Conservation (phyloP, 306 rosid genomes). For the Prunus davidiana region DNA sequence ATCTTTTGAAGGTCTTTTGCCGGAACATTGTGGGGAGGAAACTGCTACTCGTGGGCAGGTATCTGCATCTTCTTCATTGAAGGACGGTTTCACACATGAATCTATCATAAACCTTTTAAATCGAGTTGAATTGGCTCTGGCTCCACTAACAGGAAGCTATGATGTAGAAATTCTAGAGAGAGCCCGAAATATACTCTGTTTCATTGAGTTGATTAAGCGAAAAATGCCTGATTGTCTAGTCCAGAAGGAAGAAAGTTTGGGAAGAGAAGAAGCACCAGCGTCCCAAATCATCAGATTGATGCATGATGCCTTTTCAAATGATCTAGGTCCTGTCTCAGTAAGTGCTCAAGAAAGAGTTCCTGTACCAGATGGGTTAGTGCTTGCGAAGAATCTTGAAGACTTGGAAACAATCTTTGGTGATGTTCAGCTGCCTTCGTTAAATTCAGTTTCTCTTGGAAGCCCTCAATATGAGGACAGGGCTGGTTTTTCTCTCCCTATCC, state of each 20-base stretch:
- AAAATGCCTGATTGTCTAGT: constrained; percentile 34
- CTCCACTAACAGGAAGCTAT: constrained; percentile 54
- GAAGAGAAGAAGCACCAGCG: constrained; percentile 37
- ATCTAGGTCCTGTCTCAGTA: constrained; percentile 75
- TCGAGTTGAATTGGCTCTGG: constrained; percentile 51
- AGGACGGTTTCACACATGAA: constrained; percentile 36
- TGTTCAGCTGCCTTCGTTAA: constrained; percentile 45
- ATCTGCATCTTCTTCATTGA: constrained; percentile 24
- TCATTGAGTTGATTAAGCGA: constrained; percentile 56
- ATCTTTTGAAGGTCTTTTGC: constrained; percentile 36
- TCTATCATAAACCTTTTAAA: constrained; percentile 49
- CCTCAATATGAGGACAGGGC: constrained; percentile 29
- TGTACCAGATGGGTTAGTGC: constrained; percentile 72
- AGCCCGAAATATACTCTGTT: constrained; percentile 57
- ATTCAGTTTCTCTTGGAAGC: constrained; percentile 42
- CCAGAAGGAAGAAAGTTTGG: constrained; percentile 33
- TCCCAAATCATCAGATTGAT: constrained; percentile 43
- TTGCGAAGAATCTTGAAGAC: constrained; percentile 70
- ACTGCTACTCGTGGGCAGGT: constrained; percentile 29
- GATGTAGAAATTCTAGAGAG: constrained; percentile 88
- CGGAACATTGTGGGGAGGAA: constrained; percentile 29
- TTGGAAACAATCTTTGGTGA: constrained; percentile 60
- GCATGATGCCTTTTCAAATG: constrained; percentile 51
- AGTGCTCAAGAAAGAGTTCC: constrained; percentile 79
- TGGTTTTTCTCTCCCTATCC: constrained; percentile 38